phyloP scores from a whole-genome alignment of 2,329 filamentous ascomycete genomes.

The Fusarium dimerum region DNA sequence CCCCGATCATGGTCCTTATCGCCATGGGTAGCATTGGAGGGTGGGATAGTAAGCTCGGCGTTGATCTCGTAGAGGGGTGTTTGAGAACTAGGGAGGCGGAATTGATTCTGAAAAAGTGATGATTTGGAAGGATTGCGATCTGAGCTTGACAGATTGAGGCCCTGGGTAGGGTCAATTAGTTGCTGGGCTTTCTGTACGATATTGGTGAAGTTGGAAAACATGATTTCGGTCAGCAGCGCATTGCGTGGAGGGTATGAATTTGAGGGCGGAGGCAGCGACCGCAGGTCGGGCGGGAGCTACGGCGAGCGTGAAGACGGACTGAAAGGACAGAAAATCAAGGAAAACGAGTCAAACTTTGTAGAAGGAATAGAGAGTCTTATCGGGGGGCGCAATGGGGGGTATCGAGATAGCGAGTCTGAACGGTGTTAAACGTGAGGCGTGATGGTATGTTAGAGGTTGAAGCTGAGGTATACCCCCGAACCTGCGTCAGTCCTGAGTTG shows the following conservation, averaged over 20 bases:
- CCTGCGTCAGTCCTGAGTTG: background rate
- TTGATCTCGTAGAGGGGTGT: constrained; percentile 95
- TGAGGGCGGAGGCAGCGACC: constrained; percentile 14
- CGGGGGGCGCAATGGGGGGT: background rate
- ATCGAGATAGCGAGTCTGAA: background rate
- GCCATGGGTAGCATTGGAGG: constrained; percentile 67
- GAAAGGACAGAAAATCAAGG: background rate
- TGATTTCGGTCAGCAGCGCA: constrained; percentile 46
- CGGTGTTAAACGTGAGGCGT: background rate
- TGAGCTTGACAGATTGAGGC: constrained; percentile 69
- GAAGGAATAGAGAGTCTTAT: background rate
- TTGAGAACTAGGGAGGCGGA: constrained; percentile 89
- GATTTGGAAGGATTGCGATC: constrained; percentile 88
- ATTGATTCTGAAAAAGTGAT: constrained; percentile 91
- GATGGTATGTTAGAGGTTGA: background rate
- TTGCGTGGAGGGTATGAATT: constrained; percentile 32
- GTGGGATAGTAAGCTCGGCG: constrained; percentile 87
- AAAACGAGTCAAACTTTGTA: background rate
- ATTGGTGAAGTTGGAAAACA: constrained; percentile 67
- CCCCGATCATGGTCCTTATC: constrained; percentile 72
- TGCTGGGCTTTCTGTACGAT: constrained; percentile 96
- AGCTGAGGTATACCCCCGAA: background rate
- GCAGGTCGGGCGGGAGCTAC: constrained; percentile 12
- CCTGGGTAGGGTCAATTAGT: constrained; percentile 86
- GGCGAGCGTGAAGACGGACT: background rate